Percentiles rank a stretch among this genome's conserved stretches.
Conservation (phyloP, 2,329 filamentous ascomycete genomes). For the Fusarium sp. region DNA sequence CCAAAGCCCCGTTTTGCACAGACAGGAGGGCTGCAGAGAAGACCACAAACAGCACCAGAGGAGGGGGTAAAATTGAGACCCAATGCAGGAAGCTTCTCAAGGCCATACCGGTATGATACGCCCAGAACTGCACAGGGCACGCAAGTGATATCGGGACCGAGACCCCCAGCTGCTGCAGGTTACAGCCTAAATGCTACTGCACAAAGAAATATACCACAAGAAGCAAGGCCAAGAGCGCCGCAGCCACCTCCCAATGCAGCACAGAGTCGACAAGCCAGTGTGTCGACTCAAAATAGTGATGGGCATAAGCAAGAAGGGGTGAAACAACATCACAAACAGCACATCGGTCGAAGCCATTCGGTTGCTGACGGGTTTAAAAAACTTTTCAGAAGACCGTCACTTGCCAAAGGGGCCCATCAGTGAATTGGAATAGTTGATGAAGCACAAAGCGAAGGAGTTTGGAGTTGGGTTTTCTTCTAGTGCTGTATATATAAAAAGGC, state of each 20-base stretch:
- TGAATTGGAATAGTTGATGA: neutral
- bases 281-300: slow-evolving; percentile 10
- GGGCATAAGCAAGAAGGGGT: slow-evolving; percentile 5
- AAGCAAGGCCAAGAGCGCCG: slow-evolving; percentile 9
- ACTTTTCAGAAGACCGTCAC: slow-evolving; percentile 53
- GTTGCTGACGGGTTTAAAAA: slow-evolving; percentile 53
- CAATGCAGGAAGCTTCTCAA: slow-evolving; percentile 9
- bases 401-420: slow-evolving; percentile 5
- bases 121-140: slow-evolving; percentile 8
- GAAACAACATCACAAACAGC: slow-evolving; percentile 8
- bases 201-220: slow-evolving; percentile 4
- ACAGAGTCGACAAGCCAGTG: slow-evolving; percentile 18
- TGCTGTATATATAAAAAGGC: neutral
- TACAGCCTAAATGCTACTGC: slow-evolving; percentile 8
- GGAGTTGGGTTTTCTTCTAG: neutral
- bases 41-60: slow-evolving; percentile 17
- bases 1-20: slow-evolving; percentile 25
- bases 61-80: neutral
- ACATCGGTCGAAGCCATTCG: slow-evolving; percentile 48
- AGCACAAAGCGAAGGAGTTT: neutral
- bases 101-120: slow-evolving; percentile 14
- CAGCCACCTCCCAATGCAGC: slow-evolving; percentile 5
- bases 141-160: slow-evolving; percentile 16
- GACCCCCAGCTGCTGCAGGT: slow-evolving; percentile 13
- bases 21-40: slow-evolving; percentile 5